These are phyloP conservation scores for Arthroderma sp. DNA, from an alignment of 2,329 filamentous ascomycete genomes.

Conservation along the genomic window DNA sequence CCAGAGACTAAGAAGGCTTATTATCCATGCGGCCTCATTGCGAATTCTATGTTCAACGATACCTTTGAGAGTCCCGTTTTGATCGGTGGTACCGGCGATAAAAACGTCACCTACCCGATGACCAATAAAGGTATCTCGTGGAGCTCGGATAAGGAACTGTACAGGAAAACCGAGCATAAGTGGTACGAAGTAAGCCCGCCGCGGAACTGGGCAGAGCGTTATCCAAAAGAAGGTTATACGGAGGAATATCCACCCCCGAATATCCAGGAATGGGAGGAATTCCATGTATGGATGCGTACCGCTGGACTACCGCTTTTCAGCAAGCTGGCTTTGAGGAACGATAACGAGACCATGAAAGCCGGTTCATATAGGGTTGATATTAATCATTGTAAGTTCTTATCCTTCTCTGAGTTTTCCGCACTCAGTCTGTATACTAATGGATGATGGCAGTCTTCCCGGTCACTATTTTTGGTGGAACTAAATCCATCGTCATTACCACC, in stretches of 20 bases:
- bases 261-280: constrained; percentile 62
- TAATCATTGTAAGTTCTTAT: constrained; percentile 53
- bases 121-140: constrained; percentile 69
- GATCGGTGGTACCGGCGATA: constrained; percentile 36
- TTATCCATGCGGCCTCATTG: constrained; percentile 91
- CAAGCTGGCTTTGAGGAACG: constrained; percentile 80
- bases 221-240: constrained; percentile 54
- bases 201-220: constrained; percentile 68
- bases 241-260: constrained; percentile 53
- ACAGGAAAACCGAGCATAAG: constrained; percentile 56
- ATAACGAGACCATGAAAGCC: constrained; percentile 49
- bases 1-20: constrained; percentile 51
- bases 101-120: constrained; percentile 56
- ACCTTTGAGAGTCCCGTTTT: constrained; percentile 57
- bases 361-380: constrained; percentile 70
- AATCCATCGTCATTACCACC: constrained; percentile 80
- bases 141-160: constrained; percentile 68
- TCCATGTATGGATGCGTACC: constrained; percentile 98
- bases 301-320: constrained; percentile 88
- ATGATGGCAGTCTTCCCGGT: constrained; percentile 60
- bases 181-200: constrained; percentile 59
- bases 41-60: constrained; percentile 96
- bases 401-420: not conserved
- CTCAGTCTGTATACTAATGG: constrained; percentile 12
- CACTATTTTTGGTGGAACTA: constrained; percentile 66